phyloP scores from a whole-genome alignment of 225 moss, liverwort and hornwort species.

The Bryoerythrophyllum caledonicum region DNA sequence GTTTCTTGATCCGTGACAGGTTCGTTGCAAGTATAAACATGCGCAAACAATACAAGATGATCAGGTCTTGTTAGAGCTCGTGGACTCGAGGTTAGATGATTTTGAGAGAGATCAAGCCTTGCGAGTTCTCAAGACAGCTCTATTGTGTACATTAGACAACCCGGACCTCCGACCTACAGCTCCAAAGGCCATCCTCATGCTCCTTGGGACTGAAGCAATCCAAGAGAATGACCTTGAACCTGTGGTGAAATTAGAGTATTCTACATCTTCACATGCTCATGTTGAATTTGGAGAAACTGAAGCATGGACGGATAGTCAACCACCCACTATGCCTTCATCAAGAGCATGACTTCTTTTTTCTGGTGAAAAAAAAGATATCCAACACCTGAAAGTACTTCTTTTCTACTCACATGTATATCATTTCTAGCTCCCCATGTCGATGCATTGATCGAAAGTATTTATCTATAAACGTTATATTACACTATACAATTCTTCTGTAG shows the following conservation, averaged over 20 bases:
- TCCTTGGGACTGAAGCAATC: slow-evolving; percentile 44
- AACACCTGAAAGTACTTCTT: too few relatives aligned
- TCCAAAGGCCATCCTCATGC: slow-evolving; percentile 36
- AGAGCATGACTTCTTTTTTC: neutral
- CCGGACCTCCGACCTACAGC: slow-evolving; percentile 48
- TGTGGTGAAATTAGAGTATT: slow-evolving; percentile 32
- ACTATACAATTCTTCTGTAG: too few relatives aligned
- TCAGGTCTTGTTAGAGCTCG: slow-evolving; percentile 36
- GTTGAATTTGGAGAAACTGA: slow-evolving; percentile 30
- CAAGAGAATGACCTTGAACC: slow-evolving; percentile 31
- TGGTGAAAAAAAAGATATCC: too few relatives aligned
- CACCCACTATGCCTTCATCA: neutral
- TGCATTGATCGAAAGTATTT: too few relatives aligned
- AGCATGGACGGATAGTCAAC: slow-evolving; percentile 38
- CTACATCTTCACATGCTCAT: slow-evolving; percentile 24
- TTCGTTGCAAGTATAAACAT: slow-evolving; percentile 48
- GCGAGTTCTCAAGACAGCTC: slow-evolving; percentile 36
- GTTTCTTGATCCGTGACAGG: slow-evolving; percentile 27
- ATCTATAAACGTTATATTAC: too few relatives aligned
- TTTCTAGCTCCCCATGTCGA: too few relatives aligned
- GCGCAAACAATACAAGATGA: slow-evolving; percentile 29
- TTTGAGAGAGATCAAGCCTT: slow-evolving; percentile 43
- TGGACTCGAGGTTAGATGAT: slow-evolving; percentile 48
- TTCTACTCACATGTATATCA: too few relatives aligned
- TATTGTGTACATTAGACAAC: slow-evolving; percentile 54